These are phyloP conservation scores for Cytospora chrysosperma DNA, from an alignment of 2,329 filamentous ascomycete genomes.

Conservation along the genomic window DNA sequence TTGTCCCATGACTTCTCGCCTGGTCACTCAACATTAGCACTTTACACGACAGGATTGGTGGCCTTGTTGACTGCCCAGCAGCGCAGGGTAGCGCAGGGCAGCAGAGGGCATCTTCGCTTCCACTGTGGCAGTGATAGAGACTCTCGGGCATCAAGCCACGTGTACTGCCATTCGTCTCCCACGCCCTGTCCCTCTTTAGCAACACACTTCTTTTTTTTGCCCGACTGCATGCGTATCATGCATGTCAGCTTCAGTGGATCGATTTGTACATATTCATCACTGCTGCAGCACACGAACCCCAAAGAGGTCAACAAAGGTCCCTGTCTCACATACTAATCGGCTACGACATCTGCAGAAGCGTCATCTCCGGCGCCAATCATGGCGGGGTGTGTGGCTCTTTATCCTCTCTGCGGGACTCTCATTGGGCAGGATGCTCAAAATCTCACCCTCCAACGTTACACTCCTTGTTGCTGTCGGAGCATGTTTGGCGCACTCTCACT, in stretches of 20 bases:
- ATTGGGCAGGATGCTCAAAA: slow-evolving; percentile 1
- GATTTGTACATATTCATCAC: background rate
- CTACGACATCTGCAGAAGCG: slow-evolving; percentile 9
- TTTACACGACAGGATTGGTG: background rate
- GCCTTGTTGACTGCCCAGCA: background rate
- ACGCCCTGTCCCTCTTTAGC: background rate
- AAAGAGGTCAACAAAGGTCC: background rate
- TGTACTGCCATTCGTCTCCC: background rate
- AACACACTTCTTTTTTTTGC: background rate
- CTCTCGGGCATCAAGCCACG: background rate
- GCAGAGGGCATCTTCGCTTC: background rate
- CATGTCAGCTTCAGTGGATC: slow-evolving; percentile 11
- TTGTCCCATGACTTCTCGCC: background rate
- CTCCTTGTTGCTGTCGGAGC: background rate
- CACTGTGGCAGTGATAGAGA: too few species aligned
- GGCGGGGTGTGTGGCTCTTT: slow-evolving; percentile 3
- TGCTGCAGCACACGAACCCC: background rate
- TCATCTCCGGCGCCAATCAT: slow-evolving; percentile 1
- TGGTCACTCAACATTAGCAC: background rate
- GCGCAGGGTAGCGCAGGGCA: too few species aligned
- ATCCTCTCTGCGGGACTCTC: background rate
- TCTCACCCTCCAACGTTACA: slow-evolving; percentile 4
- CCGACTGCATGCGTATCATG: background rate
- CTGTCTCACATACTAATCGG: slow-evolving; percentile 3
- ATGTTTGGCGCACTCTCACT: background rate